Conservation (phyloP, 164 flowering plant genomes). For the Nelumbo lutea region DNA sequence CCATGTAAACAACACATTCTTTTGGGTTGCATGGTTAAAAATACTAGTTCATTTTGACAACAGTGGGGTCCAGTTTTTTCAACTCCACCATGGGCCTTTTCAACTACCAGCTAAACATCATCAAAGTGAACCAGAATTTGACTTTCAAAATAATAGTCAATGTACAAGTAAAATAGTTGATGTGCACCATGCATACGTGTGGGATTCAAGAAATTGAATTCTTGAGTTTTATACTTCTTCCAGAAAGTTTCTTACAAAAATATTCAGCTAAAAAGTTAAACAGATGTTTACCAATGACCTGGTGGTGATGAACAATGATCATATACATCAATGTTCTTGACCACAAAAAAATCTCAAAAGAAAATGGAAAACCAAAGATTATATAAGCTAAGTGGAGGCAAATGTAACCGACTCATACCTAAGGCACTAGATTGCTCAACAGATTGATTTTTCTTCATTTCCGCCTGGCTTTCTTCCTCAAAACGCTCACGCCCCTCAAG, state of each 20-base stretch:
- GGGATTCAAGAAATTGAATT: too few species aligned
- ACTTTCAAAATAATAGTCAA: too few species aligned
- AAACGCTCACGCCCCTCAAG: conserved; percentile 97
- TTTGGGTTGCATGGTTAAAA: too few species aligned
- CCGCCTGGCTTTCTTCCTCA: conserved; percentile 68
- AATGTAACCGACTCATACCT: conserved; percentile 17
- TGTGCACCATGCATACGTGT: too few species aligned
- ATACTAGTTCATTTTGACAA: too few species aligned
- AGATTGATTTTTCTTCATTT: conserved; percentile 26
- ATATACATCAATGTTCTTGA: neutral
- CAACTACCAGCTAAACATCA: too few species aligned
- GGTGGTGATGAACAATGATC: neutral
- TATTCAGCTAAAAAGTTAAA: neutral
- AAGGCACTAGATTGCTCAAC: conserved; percentile 24
- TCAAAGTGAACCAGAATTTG: too few species aligned
- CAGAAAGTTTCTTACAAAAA: neutral
- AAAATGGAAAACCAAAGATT: neutral
- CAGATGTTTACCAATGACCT: neutral
- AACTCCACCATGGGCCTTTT: too few species aligned
- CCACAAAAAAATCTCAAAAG: neutral
- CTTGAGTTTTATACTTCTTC: neutral
- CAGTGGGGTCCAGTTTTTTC: too few species aligned
- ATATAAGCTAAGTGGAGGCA: neutral
- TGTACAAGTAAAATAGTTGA: too few species aligned
- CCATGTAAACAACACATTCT: too few species aligned